Percentiles rank a stretch among this genome's conserved stretches.
These are phyloP conservation scores for Colletotrichum sp. DNA, from an alignment of 2,329 filamentous ascomycete genomes.

Conservation along the genomic window DNA sequence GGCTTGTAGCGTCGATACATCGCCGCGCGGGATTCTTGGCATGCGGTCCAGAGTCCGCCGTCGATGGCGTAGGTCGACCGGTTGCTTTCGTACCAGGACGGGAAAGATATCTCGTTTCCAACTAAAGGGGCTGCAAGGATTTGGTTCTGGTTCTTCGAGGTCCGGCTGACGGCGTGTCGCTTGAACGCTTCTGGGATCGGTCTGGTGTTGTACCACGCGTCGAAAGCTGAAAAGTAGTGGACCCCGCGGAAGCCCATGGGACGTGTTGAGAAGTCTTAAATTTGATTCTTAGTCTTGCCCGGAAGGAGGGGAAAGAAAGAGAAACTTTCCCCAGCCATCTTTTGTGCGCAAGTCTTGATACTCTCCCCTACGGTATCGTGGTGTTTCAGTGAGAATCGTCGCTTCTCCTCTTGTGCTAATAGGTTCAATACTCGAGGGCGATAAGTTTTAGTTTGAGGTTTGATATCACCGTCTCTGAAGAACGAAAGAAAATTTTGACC, in stretches of 20 bases:
- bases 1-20: neutral
- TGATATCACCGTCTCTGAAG: neutral
- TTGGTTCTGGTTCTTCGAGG: fast-evolving
- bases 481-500: no score
- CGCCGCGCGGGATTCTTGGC: neutral
- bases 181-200: fast-evolving
- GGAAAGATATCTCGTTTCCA: neutral
- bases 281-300: neutral
- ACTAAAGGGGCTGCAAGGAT: neutral
- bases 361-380: no score
- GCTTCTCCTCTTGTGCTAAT: neutral
- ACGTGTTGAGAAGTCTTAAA: neutral
- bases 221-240: no score
- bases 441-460: neutral
- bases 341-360: no score
- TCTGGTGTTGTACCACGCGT: no score
- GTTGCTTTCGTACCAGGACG: neutral
- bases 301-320: neutral
- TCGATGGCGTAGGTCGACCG: neutral
- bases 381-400: no score
- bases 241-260: neutral
- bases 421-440: no score
- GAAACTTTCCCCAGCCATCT: neutral
- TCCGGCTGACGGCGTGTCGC: neutral
- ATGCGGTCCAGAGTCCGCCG: neutral